Conservation (phyloP, 169 alveolate genomes). For the Eimeria tenella region DNA sequence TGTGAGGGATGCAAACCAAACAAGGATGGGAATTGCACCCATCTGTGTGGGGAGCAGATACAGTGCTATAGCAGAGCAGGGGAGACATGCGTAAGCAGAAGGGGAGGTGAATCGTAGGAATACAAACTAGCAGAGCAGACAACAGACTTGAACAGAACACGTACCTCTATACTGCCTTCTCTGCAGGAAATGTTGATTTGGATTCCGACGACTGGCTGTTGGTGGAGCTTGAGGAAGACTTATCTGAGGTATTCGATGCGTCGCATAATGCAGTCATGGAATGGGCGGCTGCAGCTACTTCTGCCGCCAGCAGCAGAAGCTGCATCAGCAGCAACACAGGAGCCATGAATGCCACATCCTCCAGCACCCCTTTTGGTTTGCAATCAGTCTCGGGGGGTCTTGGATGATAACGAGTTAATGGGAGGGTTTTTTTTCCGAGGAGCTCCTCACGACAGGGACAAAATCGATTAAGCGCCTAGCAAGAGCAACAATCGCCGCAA, state of each 20-base stretch:
- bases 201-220: conserved; percentile 40
- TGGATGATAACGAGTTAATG: too few relatives aligned
- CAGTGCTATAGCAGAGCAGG: background rate
- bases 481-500: too few relatives aligned
- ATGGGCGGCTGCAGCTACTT: conserved; percentile 38
- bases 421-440: too few relatives aligned
- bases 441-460: too few relatives aligned
- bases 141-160: background rate
- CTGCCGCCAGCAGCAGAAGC: conserved; percentile 14
- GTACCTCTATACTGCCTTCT: background rate
- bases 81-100: background rate
- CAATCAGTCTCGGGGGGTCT: background rate
- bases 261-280: background rate
- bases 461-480: too few relatives aligned
- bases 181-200: background rate
- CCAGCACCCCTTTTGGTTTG: background rate
- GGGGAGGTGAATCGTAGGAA: background rate
- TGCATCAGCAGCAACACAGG: background rate
- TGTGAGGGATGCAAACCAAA: background rate
- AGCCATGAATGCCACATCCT: background rate
- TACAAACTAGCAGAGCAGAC: background rate
- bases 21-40: background rate
- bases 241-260: background rate
- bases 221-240: conserved; percentile 5
- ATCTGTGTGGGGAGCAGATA: too few relatives aligned